phyloP scores from a whole-genome alignment of 140 eudicot genomes.

The Senecio squalidus region DNA sequence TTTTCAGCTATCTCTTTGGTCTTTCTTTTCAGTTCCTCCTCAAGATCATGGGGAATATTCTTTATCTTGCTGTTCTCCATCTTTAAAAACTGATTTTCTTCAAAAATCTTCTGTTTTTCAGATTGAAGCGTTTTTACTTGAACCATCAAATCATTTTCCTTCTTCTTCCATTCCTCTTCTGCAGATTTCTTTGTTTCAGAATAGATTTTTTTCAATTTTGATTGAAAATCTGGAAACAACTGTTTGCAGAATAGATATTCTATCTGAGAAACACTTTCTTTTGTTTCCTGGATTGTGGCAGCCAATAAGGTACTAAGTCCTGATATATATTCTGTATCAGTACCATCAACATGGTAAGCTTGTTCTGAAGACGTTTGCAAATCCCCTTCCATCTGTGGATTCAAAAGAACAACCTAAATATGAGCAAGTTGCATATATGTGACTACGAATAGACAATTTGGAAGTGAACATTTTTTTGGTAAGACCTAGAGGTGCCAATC shows the following conservation, averaged over 20 bases:
- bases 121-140: slow-evolving; percentile 44
- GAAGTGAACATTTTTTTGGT: slow-evolving; percentile 9
- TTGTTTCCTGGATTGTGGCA: slow-evolving; percentile 86
- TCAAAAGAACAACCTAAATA: slow-evolving; percentile 11
- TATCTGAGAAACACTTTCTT: slow-evolving; percentile 79
- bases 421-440: not conserved
- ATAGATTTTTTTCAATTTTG: slow-evolving; percentile 45
- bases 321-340: slow-evolving; percentile 61
- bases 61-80: slow-evolving; percentile 38
- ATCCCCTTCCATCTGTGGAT: slow-evolving; percentile 47
- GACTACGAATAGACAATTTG: not conserved
- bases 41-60: slow-evolving; percentile 38
- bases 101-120: slow-evolving; percentile 49
- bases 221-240: slow-evolving; percentile 67
- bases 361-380: slow-evolving; percentile 23
- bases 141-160: slow-evolving; percentile 44
- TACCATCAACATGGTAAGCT: slow-evolving; percentile 34
- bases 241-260: slow-evolving; percentile 87
- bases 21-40: slow-evolving; percentile 46
- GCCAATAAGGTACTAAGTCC: slow-evolving; percentile 75
- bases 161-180: slow-evolving; percentile 55
- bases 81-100: slow-evolving; percentile 48
- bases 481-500: not conserved
- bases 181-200: slow-evolving; percentile 65
- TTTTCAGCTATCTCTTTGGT: slow-evolving; percentile 48